Evolutionary conservation across 1,139 yeast species (phyloP).

Genomic region (Protomyces pachydermus): DNA sequence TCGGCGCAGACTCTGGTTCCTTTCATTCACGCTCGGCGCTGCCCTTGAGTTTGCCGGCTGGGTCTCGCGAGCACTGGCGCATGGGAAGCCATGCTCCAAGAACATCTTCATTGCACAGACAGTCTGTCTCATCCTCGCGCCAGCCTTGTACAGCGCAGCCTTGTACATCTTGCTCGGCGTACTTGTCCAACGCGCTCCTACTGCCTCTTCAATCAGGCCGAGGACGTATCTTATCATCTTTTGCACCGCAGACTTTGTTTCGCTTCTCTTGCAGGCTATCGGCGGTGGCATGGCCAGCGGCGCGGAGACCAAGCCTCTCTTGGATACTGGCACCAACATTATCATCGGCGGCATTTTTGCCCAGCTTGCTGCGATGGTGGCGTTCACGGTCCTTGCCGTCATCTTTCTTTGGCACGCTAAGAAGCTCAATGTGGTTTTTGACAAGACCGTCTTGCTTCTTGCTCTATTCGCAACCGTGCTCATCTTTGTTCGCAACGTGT

Average conservation of each 20-base stretch:
- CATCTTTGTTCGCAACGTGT: conserved; percentile 68
- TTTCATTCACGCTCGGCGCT: conserved; percentile 31
- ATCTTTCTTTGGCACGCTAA: conserved; percentile 50
- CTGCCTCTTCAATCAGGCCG: conserved; percentile 8
- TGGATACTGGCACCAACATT: conserved; percentile 58
- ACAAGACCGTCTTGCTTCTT: neutral
- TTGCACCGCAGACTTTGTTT: conserved; percentile 12
- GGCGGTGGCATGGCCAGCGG: conserved; percentile 66
- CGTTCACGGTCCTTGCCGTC: conserved; percentile 56
- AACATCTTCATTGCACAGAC: conserved; percentile 60
- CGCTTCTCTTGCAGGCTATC: conserved; percentile 44
- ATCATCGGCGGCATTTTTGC: conserved; percentile 79
- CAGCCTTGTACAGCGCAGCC: conserved; percentile 87
- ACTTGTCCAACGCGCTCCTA: conserved; percentile 6
- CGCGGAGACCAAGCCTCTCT: conserved; percentile 42
- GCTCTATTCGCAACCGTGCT: conserved; percentile 47
- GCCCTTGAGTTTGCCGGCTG: conserved; percentile 69
- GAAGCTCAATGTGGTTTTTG: conserved; percentile 35
- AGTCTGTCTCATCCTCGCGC: conserved; percentile 69
- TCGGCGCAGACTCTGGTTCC: conserved; percentile 8
- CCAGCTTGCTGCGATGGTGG: conserved; percentile 69
- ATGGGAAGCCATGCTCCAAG: conserved; percentile 42
- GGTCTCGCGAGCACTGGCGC: conserved; percentile 53
- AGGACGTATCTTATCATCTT: conserved; percentile 19
- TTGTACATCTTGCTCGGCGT: conserved; percentile 38